Conservation (phyloP, 1,139 yeast species). For the Candida mesenterica region DNA sequence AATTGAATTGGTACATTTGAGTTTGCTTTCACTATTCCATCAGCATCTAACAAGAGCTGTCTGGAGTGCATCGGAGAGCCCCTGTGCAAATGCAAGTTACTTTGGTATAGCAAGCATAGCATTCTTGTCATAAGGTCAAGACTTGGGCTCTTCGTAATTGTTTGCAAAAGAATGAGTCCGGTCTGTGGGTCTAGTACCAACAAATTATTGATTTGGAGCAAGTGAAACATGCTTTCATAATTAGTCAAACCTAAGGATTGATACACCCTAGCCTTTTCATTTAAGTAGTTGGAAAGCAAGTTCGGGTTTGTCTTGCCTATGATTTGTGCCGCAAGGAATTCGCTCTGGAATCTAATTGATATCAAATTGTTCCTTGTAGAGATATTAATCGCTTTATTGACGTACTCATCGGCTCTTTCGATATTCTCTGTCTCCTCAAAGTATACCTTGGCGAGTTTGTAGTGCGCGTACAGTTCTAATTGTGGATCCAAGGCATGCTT, state of each 20-base stretch:
- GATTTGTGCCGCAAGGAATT: slow-evolving; percentile 34
- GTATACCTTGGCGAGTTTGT: slow-evolving; percentile 35
- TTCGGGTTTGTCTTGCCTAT: slow-evolving; percentile 23
- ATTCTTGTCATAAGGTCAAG: slow-evolving; percentile 19
- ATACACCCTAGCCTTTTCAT: slow-evolving; percentile 23
- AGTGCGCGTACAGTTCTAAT: slow-evolving; percentile 31
- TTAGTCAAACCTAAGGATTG: slow-evolving; percentile 12
- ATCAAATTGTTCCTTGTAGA: slow-evolving; percentile 29
- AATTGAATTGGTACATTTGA: slow-evolving; percentile 26
- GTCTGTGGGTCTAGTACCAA: slow-evolving; percentile 24
- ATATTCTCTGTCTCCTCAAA: slow-evolving; percentile 40
- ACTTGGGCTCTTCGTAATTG: slow-evolving; percentile 14
- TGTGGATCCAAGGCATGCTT: slow-evolving; percentile 25
- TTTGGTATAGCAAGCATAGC: slow-evolving; percentile 21
- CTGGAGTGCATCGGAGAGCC: slow-evolving; percentile 26
- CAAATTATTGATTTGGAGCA: slow-evolving; percentile 28
- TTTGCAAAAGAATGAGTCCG: slow-evolving; percentile 26
- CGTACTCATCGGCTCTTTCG: slow-evolving; percentile 39
- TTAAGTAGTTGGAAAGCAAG: slow-evolving; percentile 29
- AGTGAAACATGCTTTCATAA: slow-evolving; percentile 23
- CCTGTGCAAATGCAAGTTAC: slow-evolving; percentile 26
- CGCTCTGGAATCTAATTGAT: slow-evolving; percentile 25
- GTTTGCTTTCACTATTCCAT: slow-evolving; percentile 5
- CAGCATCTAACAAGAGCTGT: slow-evolving; percentile 16
- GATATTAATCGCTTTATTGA: slow-evolving; percentile 36